These are phyloP conservation scores for Eimeria maxima DNA, from an alignment of 169 alveolate genomes.

Conservation along the genomic window DNA sequence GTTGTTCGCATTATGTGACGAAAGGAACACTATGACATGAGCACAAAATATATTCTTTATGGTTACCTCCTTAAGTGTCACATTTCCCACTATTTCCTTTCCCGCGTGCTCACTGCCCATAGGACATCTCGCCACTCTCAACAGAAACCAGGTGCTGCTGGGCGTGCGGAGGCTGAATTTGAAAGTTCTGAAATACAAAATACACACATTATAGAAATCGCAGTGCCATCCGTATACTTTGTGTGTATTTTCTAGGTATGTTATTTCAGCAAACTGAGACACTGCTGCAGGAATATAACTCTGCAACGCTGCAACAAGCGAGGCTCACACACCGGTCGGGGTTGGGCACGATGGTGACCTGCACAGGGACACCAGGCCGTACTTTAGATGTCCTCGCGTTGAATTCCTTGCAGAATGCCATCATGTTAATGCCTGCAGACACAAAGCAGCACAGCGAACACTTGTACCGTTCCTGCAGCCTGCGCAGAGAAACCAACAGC, in stretches of 20 bases:
- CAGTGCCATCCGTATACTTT: too few relatives aligned
- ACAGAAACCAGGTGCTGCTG: slow-evolving; percentile 93
- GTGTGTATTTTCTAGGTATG: too few relatives aligned
- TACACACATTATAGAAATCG: background rate
- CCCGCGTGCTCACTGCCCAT: slow-evolving; percentile 93
- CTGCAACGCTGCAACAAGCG: slow-evolving; percentile 27
- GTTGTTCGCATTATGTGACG: too few relatives aligned
- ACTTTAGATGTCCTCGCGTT: slow-evolving; percentile 91
- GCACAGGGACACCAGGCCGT: slow-evolving; percentile 93
- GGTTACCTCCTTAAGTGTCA: slow-evolving; percentile 91
- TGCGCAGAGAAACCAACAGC: background rate
- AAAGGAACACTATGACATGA: background rate
- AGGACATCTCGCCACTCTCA: slow-evolving; percentile 93
- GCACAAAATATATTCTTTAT: background rate
- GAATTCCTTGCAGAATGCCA: slow-evolving; percentile 94
- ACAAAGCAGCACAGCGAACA: background rate
- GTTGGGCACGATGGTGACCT: slow-evolving; percentile 90
- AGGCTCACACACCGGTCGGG: slow-evolving; percentile 88
- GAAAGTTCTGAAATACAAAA: slow-evolving; percentile 86
- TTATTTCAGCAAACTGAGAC: too few relatives aligned
- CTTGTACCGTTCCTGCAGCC: background rate
- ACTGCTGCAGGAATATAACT: background rate
- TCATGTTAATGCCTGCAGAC: slow-evolving; percentile 92
- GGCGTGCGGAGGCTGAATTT: slow-evolving; percentile 93
- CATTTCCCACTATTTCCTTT: slow-evolving; percentile 92